Evolutionary conservation across 1,139 yeast species (phyloP), one percentile per base, ranked within the genome.

Genomic region (Hanseniaspora sp.): DNA sequence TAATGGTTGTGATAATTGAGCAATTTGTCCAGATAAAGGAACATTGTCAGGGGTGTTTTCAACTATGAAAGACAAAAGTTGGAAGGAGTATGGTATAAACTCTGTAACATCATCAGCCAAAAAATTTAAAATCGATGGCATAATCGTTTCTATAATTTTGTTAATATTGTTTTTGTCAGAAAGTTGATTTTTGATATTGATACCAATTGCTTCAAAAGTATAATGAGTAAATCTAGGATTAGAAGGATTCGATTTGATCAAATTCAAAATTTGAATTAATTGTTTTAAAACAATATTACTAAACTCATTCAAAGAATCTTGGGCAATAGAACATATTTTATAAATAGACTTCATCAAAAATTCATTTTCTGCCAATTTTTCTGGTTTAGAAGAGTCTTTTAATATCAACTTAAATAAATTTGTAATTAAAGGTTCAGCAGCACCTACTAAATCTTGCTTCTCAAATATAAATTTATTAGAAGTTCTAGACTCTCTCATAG

Each of bases 221-320:
- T 81, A 94, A 68, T 94, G 98, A 7, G 90, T 79, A 66, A 92
- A 94, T 61, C 82, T 80, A 29, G 99, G 98, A 67, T 94, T 94
- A 11, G 97, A 86, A 13, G 98, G 99, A 63, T 94, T 94, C 62
- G 82, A 82, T 41, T 90, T 74, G 53, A 90, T 86, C 28, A 81
- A 78, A 38, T 74, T 75, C 48, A 90, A 74, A 53, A 94, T 85
- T 52, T 76, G 73, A 54, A 88, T 69, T 47, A 92, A 72, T 64
- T 90, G 92, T 35, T 76, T 74, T 48, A 85, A 71, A 30, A 76
- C 58, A 18, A 79, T 75, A 11, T 72, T 59, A 53, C 75, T 70
- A 55, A 75, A 70, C 23, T 69, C 65, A 31, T 67, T 66, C 17
- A 81, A 63, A 1, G 79, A 68, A 56, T 85, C 87, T 64, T 86